These are phyloP conservation scores for Striga asiatica DNA, from an alignment of 257 asterid species.

Conservation along the genomic window DNA sequence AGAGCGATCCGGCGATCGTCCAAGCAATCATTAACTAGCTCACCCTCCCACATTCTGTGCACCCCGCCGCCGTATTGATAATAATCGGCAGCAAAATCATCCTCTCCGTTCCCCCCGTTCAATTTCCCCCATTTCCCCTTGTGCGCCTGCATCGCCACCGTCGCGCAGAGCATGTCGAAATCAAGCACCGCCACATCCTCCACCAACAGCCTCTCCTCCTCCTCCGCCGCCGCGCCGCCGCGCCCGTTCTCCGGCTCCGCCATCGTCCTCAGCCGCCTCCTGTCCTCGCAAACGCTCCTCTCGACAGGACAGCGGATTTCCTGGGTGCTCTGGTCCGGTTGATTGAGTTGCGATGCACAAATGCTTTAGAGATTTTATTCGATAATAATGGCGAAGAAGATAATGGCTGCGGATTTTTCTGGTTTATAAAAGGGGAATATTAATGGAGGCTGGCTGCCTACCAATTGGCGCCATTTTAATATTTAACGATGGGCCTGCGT, in stretches of 20 bases:
- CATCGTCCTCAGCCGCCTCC: slow-evolving; percentile 19
- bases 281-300: slow-evolving; percentile 16
- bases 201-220: slow-evolving; percentile 39
- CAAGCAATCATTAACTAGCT: slow-evolving; percentile 57
- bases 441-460: slow-evolving; percentile 13
- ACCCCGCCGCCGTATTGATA: slow-evolving; percentile 45
- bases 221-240: slow-evolving; percentile 24
- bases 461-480: slow-evolving; percentile 43
- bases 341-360: background rate
- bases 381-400: background rate
- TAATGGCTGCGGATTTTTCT: slow-evolving; percentile 12
- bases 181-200: slow-evolving; percentile 63
- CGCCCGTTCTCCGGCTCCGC: slow-evolving; percentile 29
- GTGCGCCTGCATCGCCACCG: slow-evolving; percentile 77
- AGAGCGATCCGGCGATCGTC: slow-evolving; percentile 69
- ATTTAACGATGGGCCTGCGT: slow-evolving; percentile 16
- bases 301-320: background rate
- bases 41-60: slow-evolving; percentile 97
- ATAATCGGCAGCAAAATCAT: slow-evolving; percentile 6
- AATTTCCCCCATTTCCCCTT: slow-evolving; percentile 60
- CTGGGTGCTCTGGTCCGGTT: background rate
- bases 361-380: background rate
- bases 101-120: slow-evolving; percentile 27
- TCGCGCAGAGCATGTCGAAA: slow-evolving; percentile 77
- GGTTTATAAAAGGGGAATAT: slow-evolving; percentile 3